A percentile compares a stretch with the other conserved stretches of the same genome.
Evolutionary conservation across 495 filamentous ascomycete genomes (phyloP).

Genomic region (Penicillium coprophilum): DNA sequence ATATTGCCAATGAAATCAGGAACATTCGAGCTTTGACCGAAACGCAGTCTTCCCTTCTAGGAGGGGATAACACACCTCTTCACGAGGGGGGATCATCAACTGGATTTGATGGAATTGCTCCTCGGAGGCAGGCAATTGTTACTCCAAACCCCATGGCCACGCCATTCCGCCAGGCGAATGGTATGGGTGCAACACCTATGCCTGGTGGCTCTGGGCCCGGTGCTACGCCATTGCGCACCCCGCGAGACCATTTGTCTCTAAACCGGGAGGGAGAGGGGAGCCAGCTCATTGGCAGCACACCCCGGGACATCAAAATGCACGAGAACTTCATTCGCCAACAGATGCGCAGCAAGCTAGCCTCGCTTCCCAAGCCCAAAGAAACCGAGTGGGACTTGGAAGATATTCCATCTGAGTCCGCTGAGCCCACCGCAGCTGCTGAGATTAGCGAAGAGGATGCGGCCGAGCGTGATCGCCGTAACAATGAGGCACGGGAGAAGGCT

Average conservation of each 20-base stretch:
- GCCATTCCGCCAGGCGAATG: conserved; percentile 71
- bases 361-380: conserved; percentile 87
- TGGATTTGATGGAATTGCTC: conserved; percentile 83
- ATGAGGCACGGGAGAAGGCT: conserved; percentile 64
- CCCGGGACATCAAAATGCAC: conserved; percentile 70
- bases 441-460: conserved; percentile 80
- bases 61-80: conserved; percentile 89
- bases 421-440: conserved; percentile 53
- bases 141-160: conserved; percentile 97
- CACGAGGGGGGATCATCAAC: conserved; percentile 79
- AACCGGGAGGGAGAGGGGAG: conserved; percentile 62
- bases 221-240: conserved; percentile 87
- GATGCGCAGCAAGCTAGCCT: conserved; percentile 67
- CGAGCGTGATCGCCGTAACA: conserved; percentile 71
- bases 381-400: conserved; percentile 86
- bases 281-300: conserved; percentile 70
- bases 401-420: conserved; percentile 78
- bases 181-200: conserved; percentile 70
- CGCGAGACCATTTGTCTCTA: conserved; percentile 83
- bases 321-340: conserved; percentile 70
- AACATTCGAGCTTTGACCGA: conserved; percentile 92
- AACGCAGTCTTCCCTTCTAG: conserved; percentile 91
- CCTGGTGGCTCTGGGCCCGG: conserved; percentile 57
- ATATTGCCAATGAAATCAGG: conserved; percentile 92
- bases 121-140: conserved; percentile 73